These are phyloP conservation scores for Lactifluus piperatus DNA, from an alignment of 768 basidiomycete genomes.

Conservation along the genomic window DNA sequence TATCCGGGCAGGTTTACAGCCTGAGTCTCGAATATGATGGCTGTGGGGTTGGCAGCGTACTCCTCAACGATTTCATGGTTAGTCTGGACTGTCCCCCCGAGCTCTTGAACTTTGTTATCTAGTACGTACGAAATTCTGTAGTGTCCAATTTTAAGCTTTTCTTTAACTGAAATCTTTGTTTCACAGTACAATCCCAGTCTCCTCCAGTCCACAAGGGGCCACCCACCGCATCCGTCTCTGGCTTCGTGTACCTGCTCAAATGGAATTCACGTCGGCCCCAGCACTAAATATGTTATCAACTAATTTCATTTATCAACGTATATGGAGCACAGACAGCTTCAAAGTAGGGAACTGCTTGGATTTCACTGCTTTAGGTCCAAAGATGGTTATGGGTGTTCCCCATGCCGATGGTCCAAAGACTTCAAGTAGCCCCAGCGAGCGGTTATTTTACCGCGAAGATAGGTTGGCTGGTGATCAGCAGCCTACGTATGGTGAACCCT, in stretches of 20 bases:
- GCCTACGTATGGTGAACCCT: neutral
- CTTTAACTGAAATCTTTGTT: neutral
- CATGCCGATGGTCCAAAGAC: neutral
- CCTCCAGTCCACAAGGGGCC: slow-evolving; percentile 45
- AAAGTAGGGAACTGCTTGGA: slow-evolving; percentile 50
- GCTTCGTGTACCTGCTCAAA: slow-evolving; percentile 40
- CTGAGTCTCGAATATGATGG: slow-evolving; percentile 61
- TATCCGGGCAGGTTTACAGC: slow-evolving; percentile 38
- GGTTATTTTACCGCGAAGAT: neutral
- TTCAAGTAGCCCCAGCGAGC: slow-evolving; percentile 5
- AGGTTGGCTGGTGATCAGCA: neutral
- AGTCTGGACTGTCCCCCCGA: slow-evolving; percentile 47
- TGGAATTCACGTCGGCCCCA: slow-evolving; percentile 23
- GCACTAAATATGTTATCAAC: slow-evolving; percentile 11
- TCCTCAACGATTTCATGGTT: slow-evolving; percentile 47
- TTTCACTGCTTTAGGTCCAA: slow-evolving; percentile 42
- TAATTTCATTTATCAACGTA: slow-evolving; percentile 51
- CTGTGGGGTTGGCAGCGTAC: slow-evolving; percentile 44
- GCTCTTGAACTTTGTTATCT: slow-evolving; percentile 48
- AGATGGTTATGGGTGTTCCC: slow-evolving; percentile 43
- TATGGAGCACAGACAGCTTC: slow-evolving; percentile 57
- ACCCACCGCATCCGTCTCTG: slow-evolving; percentile 58
- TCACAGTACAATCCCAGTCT: slow-evolving; percentile 43
- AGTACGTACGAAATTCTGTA: slow-evolving; percentile 38
- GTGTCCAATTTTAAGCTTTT: neutral